Evolutionary conservation across 805 yeast genomes (phyloP).

Genomic region (Debaryomyces maramus): DNA sequence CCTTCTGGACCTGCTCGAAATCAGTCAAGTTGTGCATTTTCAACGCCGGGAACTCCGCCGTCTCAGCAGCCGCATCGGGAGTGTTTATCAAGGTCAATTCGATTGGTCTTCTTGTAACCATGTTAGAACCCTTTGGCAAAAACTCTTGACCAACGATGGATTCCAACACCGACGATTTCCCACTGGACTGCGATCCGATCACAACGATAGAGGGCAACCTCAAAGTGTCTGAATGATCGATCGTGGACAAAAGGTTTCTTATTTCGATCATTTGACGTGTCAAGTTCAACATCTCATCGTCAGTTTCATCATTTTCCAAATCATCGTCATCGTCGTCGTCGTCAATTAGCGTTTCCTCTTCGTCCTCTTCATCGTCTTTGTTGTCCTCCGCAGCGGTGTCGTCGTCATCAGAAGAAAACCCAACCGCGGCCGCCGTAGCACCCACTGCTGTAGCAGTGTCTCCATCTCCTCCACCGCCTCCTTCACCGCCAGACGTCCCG

Average conservation of each 20-base stretch:
- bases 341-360: slow-evolving; percentile 46
- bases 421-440: slow-evolving; percentile 53
- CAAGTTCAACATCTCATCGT: slow-evolving; percentile 80
- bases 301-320: slow-evolving; percentile 52
- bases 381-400: slow-evolving; percentile 27
- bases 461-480: slow-evolving; percentile 25
- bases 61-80: slow-evolving; percentile 75
- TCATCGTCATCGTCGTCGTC: slow-evolving; percentile 48
- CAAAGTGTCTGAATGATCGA: slow-evolving; percentile 74
- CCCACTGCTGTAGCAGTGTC: slow-evolving; percentile 36
- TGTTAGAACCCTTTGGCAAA: slow-evolving; percentile 93
- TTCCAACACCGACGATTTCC: slow-evolving; percentile 94
- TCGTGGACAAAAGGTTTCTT: slow-evolving; percentile 69
- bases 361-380: slow-evolving; percentile 50
- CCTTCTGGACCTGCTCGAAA: slow-evolving; percentile 83
- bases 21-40: slow-evolving; percentile 81
- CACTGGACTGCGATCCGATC: slow-evolving; percentile 95
- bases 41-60: slow-evolving; percentile 91
- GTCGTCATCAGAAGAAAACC: slow-evolving; percentile 34
- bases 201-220: slow-evolving; percentile 94
- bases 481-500: slow-evolving; percentile 26
- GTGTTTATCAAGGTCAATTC: slow-evolving; percentile 90
- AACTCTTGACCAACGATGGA: slow-evolving; percentile 98
- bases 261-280: slow-evolving; percentile 98
- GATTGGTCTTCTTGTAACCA: slow-evolving; percentile 98